Evolutionary conservation across 805 yeast genomes (phyloP).

Genomic region (Alloascoidea africana): DNA sequence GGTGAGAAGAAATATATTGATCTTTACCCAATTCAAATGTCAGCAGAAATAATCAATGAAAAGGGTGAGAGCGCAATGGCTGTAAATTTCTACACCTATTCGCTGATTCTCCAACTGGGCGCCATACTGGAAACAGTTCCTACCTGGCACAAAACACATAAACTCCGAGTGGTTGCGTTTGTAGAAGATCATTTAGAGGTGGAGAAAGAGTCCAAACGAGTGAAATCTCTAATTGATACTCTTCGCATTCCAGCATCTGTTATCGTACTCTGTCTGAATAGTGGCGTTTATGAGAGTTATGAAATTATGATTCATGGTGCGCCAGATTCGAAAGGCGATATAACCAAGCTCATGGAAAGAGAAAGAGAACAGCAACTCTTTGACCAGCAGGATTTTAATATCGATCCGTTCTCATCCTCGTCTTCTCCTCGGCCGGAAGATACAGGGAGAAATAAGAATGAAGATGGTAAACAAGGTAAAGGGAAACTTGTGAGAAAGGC

Average conservation of each 20-base stretch:
- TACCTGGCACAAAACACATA: slow-evolving; percentile 72
- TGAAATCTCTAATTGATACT: slow-evolving; percentile 49
- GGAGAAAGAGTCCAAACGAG: slow-evolving; percentile 49
- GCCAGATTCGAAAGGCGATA: too few species aligned
- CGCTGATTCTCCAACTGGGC: slow-evolving; percentile 84
- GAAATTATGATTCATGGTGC: slow-evolving; percentile 68
- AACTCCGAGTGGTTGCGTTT: slow-evolving; percentile 71
- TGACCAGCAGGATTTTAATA: too few species aligned
- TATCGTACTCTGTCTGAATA: slow-evolving; percentile 51
- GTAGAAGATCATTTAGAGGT: slow-evolving; percentile 68
- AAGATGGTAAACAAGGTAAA: too few species aligned
- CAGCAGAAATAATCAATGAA: slow-evolving; percentile 56
- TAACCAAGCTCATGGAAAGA: too few species aligned
- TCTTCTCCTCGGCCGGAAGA: too few species aligned
- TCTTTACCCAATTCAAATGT: slow-evolving; percentile 93
- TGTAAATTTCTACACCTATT: slow-evolving; percentile 91
- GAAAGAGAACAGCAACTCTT: too few species aligned
- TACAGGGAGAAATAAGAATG: too few species aligned
- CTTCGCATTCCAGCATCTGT: slow-evolving; percentile 75
- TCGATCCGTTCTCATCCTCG: too few species aligned
- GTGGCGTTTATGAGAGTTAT: slow-evolving; percentile 43
- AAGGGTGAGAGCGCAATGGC: slow-evolving; percentile 57
- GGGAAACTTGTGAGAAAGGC: too few species aligned
- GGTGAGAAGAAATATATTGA: slow-evolving; percentile 44
- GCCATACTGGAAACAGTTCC: slow-evolving; percentile 89